phyloP scores from a whole-genome alignment of 2,329 filamentous ascomycete species.

The Cercospora citrullina region DNA sequence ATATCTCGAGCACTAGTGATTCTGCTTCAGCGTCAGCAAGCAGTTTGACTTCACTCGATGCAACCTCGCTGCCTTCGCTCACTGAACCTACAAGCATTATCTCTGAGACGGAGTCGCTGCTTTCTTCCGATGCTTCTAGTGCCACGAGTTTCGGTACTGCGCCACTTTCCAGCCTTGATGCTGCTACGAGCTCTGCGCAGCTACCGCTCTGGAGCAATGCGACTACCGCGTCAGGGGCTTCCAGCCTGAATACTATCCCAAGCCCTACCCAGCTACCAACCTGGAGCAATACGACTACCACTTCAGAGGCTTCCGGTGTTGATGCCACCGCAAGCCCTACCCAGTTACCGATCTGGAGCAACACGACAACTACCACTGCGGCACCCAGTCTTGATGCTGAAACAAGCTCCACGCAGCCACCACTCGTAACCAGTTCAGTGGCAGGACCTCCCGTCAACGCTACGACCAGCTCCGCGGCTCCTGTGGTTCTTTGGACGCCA shows the following conservation, averaged over 20 bases:
- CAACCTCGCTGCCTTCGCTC: background rate
- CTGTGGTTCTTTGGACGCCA: constrained; percentile 2
- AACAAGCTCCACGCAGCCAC: background rate
- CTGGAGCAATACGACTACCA: background rate
- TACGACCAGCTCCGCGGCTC: background rate
- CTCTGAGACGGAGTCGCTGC: background rate
- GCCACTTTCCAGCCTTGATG: background rate
- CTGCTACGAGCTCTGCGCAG: background rate
- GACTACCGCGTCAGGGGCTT: background rate
- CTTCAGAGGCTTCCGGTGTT: background rate
- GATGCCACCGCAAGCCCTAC: background rate
- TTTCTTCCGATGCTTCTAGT: background rate
- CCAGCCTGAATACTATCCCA: background rate
- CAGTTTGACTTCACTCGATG: background rate
- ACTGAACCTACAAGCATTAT: background rate
- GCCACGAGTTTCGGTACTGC: background rate
- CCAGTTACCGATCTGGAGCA: background rate
- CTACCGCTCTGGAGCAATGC: background rate
- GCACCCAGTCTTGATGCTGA: background rate
- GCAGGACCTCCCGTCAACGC: background rate
- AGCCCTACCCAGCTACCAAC: background rate
- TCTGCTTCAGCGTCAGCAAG: background rate
- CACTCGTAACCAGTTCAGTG: background rate
- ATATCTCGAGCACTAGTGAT: background rate
- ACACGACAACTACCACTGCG: background rate